Conservation (phyloP, 2,329 filamentous ascomycete species). For the Aurifilum marmelostoma region DNA sequence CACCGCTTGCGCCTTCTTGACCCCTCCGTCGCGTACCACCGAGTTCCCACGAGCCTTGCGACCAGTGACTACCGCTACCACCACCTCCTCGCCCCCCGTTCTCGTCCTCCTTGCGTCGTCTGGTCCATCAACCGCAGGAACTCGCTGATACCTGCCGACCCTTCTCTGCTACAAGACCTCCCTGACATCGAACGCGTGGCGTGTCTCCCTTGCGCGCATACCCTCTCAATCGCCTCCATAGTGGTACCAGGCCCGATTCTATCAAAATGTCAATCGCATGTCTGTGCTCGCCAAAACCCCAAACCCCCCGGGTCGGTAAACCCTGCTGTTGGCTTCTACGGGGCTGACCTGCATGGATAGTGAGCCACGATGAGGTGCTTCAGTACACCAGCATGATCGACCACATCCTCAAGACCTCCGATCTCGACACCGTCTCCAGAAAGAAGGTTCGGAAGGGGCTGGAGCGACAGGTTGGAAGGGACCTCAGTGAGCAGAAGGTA, state of each 20-base stretch:
- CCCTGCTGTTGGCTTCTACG: not conserved
- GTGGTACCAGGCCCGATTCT: not conserved
- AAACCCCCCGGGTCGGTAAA: not conserved
- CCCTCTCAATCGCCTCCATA: not conserved
- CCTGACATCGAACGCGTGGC: slow-evolving; percentile 1
- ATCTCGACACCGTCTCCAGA: slow-evolving; percentile 65
- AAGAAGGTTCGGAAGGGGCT: slow-evolving; percentile 65
- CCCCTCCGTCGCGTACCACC: not conserved
- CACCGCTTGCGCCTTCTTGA: slow-evolving; percentile 11
- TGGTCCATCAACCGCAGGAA: not conserved
- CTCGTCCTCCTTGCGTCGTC: not conserved
- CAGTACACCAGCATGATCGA: slow-evolving; percentile 64
- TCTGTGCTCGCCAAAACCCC: not conserved
- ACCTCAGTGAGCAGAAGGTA: slow-evolving; percentile 64
- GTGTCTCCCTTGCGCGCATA: not conserved
- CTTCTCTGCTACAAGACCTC: not conserved
- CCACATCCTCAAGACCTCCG: slow-evolving; percentile 58
- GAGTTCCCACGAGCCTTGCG: not conserved
- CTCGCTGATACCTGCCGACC: not conserved
- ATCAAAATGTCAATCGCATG: slow-evolving; percentile 22
- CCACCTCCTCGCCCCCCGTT: not conserved
- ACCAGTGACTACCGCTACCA: not conserved
- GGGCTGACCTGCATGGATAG: slow-evolving; percentile 39
- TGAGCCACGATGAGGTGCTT: slow-evolving; percentile 52
- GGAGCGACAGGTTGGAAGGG: slow-evolving; percentile 58